Conservation (phyloP, 257 asterid species). For the Scutellaria galericulata region DNA sequence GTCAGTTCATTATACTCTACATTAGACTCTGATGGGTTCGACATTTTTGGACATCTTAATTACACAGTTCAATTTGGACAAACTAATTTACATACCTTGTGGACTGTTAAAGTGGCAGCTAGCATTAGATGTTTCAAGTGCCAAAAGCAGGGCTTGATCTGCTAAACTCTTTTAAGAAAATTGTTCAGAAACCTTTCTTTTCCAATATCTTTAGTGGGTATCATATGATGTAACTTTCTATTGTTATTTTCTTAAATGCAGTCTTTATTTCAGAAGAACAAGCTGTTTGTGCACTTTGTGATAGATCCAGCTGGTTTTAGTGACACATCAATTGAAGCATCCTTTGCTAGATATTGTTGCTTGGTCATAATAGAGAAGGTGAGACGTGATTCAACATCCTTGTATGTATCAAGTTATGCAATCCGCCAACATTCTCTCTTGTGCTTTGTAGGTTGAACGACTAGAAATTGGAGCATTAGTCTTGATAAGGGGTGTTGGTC, state of each 20-base stretch:
- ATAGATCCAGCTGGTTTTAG: conserved; percentile 68
- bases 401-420: conserved; percentile 5
- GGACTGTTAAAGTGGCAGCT: not conserved
- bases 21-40: not conserved
- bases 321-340: conserved; percentile 61
- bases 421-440: conserved; percentile 27
- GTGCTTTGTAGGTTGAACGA: conserved; percentile 61
- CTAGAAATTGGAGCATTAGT: conserved; percentile 78
- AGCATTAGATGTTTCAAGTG: not conserved
- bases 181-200: not conserved
- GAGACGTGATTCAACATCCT: conserved; percentile 37
- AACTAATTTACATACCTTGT: too few relatives aligned
- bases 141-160: not conserved
- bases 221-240: conserved; percentile 13
- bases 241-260: conserved; percentile 35
- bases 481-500: conserved; percentile 76
- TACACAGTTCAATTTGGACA: not conserved
- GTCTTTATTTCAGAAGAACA: conserved; percentile 64
- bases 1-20: not conserved
- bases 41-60: not conserved
- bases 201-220: conserved; percentile 17
- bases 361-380: conserved; percentile 80
- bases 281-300: conserved; percentile 75
- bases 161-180: conserved; percentile 6
- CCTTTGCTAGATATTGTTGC: conserved; percentile 77